Base-by-base conservation (phyloP, 2,329 filamentous ascomycete genomes). In the Stemphylium vesicarium region DNA sequence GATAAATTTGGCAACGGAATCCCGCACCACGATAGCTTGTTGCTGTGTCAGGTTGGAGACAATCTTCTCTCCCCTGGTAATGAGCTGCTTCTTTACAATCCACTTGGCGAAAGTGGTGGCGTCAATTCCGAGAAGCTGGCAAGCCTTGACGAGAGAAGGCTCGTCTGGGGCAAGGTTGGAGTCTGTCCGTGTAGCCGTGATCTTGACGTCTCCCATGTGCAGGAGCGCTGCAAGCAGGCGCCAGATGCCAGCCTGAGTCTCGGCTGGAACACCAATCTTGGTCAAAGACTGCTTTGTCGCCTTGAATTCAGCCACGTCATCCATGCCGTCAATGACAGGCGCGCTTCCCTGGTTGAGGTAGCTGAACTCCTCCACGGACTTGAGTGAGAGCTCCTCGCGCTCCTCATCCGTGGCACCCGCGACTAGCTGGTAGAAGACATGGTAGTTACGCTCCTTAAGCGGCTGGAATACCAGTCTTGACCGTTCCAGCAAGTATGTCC, bases 11-110 rank as follows among this genome's bases (percentile, higher is more conserved):
- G 95, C 93, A 45, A 99, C 95, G 0, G 95, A 99, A 73, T 99
- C 95, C 73, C 94, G 88, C 12, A 99, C 95, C 53, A 99, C 94
- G 33, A 90, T 85, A 26, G 95, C 95, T 78, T 98, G 94, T 57
- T 96, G 91, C 68, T 96, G 92, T 20, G 90, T 96, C 59, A 99
- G 79, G 73, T 97, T 97, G 24, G 95, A 98, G 26, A 91, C 92
- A 66, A 99, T 99, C 81, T 97, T 98, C 76, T 99, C 95, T 42
- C 93, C 95, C 72, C 95, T 87, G 12, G 95, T 99, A 61, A 97
- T 87, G 56, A 99, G 85, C 78, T 99, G 95, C 80, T 99, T 99
- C 85, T 99, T 99, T 59, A 98, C 91, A 47, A 93, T 97, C 95
- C 95, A 99, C 77, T 94, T 96, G 45, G 95, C 89, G 72, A 99